Evolutionary conservation across 176 grass and related monocot species (phyloP).

Genomic region (Bolboschoenus planiculmis): DNA sequence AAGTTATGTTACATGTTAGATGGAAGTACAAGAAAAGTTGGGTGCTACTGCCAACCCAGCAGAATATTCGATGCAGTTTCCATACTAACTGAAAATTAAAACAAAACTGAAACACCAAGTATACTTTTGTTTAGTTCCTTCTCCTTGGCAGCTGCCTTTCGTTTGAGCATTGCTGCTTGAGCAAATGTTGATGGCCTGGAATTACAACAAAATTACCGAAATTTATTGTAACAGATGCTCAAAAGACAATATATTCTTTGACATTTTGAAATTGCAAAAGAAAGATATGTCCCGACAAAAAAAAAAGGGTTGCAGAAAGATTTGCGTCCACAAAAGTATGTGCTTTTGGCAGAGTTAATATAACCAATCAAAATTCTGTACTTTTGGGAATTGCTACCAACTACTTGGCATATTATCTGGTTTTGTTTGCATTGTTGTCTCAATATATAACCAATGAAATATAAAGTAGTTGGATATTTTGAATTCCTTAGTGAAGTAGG

Average conservation of each 20-base stretch:
- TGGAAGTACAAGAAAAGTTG: background rate
- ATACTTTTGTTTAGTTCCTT: slow-evolving; percentile 67
- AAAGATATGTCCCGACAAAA: background rate
- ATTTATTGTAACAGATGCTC: background rate
- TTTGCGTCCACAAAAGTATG: background rate
- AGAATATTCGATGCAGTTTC: background rate
- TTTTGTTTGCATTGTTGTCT: background rate
- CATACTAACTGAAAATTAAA: background rate
- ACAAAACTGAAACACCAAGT: slow-evolving; percentile 7
- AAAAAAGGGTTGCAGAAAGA: background rate
- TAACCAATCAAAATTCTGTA: background rate
- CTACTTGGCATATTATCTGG: background rate
- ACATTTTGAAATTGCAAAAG: background rate
- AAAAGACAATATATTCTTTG: background rate
- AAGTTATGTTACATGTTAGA: background rate
- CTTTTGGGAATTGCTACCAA: background rate
- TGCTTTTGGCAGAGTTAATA: background rate
- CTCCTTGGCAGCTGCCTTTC: slow-evolving; percentile 69
- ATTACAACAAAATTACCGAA: slow-evolving; percentile 7
- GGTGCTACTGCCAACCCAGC: background rate
- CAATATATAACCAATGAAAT: background rate
- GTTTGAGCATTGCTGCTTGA: slow-evolving; percentile 77
- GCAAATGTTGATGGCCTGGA: slow-evolving; percentile 92
- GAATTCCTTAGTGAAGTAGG: background rate
- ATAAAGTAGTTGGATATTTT: background rate